These are phyloP conservation scores for Suillus variegatus DNA, from an alignment of 768 basidiomycete genomes.

Conservation along the genomic window DNA sequence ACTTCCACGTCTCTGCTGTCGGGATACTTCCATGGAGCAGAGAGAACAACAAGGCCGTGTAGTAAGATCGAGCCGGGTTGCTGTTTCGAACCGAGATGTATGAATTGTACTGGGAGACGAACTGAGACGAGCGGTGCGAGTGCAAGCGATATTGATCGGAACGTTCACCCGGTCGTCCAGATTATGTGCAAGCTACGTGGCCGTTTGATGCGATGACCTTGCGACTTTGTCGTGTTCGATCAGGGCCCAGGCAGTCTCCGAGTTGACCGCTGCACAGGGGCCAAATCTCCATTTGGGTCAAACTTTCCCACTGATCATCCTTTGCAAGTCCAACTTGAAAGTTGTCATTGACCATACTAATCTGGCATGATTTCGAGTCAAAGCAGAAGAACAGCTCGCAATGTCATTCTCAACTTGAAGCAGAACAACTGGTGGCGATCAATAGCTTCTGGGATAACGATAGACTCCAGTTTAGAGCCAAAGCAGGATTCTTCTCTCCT, in stretches of 20 bases:
- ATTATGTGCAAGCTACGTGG: constrained; percentile 1
- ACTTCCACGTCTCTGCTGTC: background rate
- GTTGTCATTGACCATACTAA: background rate
- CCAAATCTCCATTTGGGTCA: constrained; percentile 6
- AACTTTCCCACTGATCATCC: background rate
- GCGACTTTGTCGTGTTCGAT: constrained; percentile 6
- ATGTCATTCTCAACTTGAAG: constrained; percentile 4
- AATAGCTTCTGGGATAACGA: constrained; percentile 1
- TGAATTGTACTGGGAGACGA: background rate
- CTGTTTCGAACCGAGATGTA: background rate
- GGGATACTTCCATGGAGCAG: background rate
- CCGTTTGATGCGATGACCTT: background rate
- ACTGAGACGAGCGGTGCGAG: background rate
- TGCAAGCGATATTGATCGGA: background rate
- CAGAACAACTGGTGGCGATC: constrained; percentile 2
- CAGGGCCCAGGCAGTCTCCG: background rate
- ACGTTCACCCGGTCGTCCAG: background rate
- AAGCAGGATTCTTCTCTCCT: background rate
- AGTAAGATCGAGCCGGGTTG: background rate
- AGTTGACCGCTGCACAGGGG: background rate
- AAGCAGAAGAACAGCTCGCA: constrained; percentile 12
- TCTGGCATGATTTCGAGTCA: constrained; percentile 12
- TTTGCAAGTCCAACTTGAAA: background rate
- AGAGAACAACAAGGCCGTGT: background rate
- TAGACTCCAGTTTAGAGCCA: constrained; percentile 1